Base-by-base conservation (phyloP, 176 grass and related monocot species). In the Oryza officinalis region DNA sequence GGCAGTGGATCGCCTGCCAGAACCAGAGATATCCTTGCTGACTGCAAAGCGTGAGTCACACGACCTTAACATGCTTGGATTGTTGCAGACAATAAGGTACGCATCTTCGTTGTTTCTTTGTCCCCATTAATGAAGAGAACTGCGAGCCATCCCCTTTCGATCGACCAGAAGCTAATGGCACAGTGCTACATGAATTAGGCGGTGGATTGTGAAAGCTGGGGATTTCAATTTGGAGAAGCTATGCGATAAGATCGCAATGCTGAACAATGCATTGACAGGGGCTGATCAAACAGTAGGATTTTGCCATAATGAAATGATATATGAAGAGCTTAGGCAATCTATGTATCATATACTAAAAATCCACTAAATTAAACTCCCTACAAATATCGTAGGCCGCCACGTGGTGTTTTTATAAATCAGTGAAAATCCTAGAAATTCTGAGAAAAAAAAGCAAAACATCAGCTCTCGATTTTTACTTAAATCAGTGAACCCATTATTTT, bases 241-340 rank as follows among this genome's bases (percentile, higher is more conserved):
- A 61, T 72, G 67, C 1, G 69, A 93, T 78, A 92, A 98, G 89
- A 93, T 98, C 77, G 59, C 27, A 1, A 15, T 45, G 63, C 75
- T 90, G 72, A 92, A 98, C 86, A 90, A 23, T 0, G 27, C 31
- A 5, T 43, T 95, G 33, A 85, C 85, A 0, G 73, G 20, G 52
- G 45, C 83, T 11, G 79, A 86, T 65, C 60, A 89, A 71, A 80
- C 72, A 37, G 87, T 95, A 52, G 92, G 80, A 4, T 98, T 98
- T 78, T 95, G 89, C 82, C 95, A 98, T 80, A 98, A 98, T 86
- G 95, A 94, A 38, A 98, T 98, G 95, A 93, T 94, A 69, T 86
- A 93, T 74, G 95, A 98, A 82, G 92, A 94, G 45, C 86, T 82
- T 15, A 88, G 76, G 87, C 92, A 88, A 88, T 32, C 32, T 32